Evolutionary conservation across 495 filamentous ascomycete genomes (phyloP).

Genomic region (Neurospora africana): DNA sequence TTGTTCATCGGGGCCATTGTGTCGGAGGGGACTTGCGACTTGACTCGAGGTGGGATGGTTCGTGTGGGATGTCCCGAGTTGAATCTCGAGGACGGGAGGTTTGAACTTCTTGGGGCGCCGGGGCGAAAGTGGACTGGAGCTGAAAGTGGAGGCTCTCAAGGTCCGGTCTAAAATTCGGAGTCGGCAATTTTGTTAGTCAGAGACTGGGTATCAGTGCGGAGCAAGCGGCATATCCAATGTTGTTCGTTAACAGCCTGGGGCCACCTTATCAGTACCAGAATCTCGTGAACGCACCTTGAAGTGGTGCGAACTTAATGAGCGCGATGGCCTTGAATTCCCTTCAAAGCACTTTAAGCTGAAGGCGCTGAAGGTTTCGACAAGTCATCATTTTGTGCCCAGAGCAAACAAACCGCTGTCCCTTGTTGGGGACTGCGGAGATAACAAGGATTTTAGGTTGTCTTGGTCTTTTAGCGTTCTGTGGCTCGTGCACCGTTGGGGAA

Average conservation of each 20-base stretch:
- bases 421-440: slow-evolving; percentile 5
- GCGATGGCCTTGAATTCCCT: background rate
- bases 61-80: slow-evolving; percentile 2
- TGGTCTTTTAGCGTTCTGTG: background rate
- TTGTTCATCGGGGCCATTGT: slow-evolving; percentile 28
- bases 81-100: background rate
- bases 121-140: slow-evolving; percentile 3
- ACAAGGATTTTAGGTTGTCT: background rate
- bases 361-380: background rate
- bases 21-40: background rate
- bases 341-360: background rate
- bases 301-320: background rate
- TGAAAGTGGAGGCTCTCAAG: background rate
- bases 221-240: background rate
- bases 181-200: background rate
- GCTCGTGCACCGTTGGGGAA: background rate
- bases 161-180: background rate
- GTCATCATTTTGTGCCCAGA: background rate
- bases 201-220: background rate
- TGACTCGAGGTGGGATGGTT: slow-evolving; percentile 6
- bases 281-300: background rate
- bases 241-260: background rate
- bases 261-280: background rate
- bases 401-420: background rate
- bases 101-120: background rate